These are phyloP conservation scores for Nematocida ironsii DNA, from an alignment of 371 early-diverging fungal species.

Conservation along the genomic window DNA sequence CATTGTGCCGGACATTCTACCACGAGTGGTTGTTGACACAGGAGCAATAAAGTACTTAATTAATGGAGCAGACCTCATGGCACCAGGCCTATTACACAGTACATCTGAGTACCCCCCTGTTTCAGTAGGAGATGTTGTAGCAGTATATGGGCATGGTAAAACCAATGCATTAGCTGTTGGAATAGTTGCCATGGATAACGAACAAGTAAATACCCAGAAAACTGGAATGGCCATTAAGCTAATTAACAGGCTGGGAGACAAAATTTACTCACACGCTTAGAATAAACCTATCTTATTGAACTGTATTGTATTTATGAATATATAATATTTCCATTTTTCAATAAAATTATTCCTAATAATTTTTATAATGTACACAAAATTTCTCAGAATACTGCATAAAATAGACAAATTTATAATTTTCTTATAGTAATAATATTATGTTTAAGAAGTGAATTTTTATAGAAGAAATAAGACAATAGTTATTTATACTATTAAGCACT, in stretches of 20 bases:
- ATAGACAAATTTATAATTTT: too few relatives aligned
- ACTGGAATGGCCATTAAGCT: conserved; percentile 45
- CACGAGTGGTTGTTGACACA: conserved; percentile 59
- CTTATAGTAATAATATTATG: too few relatives aligned
- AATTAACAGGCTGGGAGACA: conserved; percentile 28
- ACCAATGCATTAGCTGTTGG: conserved; percentile 35
- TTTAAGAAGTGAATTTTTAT: too few relatives aligned
- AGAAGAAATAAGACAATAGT: too few relatives aligned
- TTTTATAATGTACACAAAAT: too few relatives aligned
- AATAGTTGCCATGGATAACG: conserved; percentile 18
- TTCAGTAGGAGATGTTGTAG: conserved; percentile 32
- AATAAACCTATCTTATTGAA: not conserved
- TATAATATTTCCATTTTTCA: not conserved
- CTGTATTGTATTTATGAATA: not conserved
- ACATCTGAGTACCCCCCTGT: conserved; percentile 43
- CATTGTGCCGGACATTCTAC: conserved; percentile 36
- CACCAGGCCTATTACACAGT: conserved; percentile 60
- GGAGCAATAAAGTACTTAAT: conserved; percentile 67
- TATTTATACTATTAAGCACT: too few relatives aligned
- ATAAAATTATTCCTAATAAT: too few relatives aligned
- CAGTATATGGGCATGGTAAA: conserved; percentile 47
- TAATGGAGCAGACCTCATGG: conserved; percentile 70
- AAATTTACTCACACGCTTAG: conserved; percentile 24
- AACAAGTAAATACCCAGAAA: conserved; percentile 22
- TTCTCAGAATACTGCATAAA: too few relatives aligned